These are phyloP conservation scores for Spirogloea muscicola DNA, from an alignment of 139 green algal genomes.

Conservation along the genomic window DNA sequence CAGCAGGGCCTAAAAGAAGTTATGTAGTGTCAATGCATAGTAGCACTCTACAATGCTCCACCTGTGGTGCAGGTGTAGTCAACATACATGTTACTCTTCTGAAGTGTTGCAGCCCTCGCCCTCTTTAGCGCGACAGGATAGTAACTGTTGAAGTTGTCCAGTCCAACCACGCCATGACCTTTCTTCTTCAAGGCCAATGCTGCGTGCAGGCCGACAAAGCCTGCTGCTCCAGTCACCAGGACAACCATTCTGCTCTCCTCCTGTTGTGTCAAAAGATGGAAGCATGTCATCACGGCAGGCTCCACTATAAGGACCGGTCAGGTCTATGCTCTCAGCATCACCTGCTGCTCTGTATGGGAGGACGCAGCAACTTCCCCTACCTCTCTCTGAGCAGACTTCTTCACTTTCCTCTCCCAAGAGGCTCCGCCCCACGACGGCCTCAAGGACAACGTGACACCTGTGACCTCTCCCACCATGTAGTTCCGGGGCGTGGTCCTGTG, in stretches of 20 bases:
- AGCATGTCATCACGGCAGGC: background rate
- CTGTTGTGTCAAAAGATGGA: conserved; percentile 10
- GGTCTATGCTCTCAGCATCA: background rate
- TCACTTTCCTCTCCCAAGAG: background rate
- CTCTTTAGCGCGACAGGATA: conserved; percentile 70
- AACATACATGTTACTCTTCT: conserved; percentile 24
- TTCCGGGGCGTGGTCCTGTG: too few relatives aligned
- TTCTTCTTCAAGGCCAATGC: conserved; percentile 49
- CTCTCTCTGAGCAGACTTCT: background rate
- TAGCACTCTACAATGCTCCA: background rate
- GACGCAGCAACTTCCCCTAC: background rate
- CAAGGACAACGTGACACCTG: too few relatives aligned
- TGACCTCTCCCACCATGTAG: too few relatives aligned
- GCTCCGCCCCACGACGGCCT: conserved; percentile 1
- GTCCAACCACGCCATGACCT: conserved; percentile 64
- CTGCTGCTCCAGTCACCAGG: conserved; percentile 38
- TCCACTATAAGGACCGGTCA: too few relatives aligned
- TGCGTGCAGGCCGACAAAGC: conserved; percentile 74
- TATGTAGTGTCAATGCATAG: background rate
- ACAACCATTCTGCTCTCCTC: conserved; percentile 26
- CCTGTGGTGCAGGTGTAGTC: background rate
- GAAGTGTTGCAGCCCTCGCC: conserved; percentile 51
- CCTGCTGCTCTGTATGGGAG: background rate
- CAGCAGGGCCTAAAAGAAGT: background rate
- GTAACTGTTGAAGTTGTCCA: conserved; percentile 88